Conservation (phyloP, 805 yeast species). For the Sporopachydermia lactativora region DNA sequence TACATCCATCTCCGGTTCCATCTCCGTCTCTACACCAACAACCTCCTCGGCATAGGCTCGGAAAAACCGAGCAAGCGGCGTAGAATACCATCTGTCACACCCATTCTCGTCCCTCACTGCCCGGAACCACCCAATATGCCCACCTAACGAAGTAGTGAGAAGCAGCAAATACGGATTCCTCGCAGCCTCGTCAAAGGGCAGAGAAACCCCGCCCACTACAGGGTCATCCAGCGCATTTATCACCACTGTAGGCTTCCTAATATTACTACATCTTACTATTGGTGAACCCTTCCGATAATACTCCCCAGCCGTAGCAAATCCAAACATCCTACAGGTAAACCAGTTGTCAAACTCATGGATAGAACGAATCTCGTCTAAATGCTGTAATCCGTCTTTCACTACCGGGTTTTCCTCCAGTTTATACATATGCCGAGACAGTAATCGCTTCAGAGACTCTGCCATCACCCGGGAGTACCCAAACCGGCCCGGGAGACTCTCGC, state of each 20-base stretch:
- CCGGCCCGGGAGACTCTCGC: conserved; percentile 23
- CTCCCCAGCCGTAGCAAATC: conserved; percentile 44
- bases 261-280: conserved; percentile 34
- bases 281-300: conserved; percentile 60
- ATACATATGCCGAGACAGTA: conserved; percentile 30
- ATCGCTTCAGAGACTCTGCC: conserved; percentile 25
- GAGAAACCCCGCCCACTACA: conserved; percentile 33
- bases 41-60: conserved; percentile 22
- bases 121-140: conserved; percentile 28
- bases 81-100: conserved; percentile 54
- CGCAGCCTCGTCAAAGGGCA: conserved; percentile 35
- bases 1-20: too few species aligned
- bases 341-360: conserved; percentile 45
- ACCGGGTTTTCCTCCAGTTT: conserved; percentile 20
- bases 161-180: conserved; percentile 45
- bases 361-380: conserved; percentile 23
- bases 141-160: conserved; percentile 52
- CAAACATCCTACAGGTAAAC: conserved; percentile 48
- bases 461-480: conserved; percentile 28
- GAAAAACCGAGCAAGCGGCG: conserved; percentile 33
- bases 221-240: conserved; percentile 58
- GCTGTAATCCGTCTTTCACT: conserved; percentile 20
- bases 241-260: conserved; percentile 49
- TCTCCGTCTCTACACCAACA: too few species aligned
- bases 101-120: conserved; percentile 11